These are phyloP conservation scores for Penicillium sp. DNA, from an alignment of 2,329 filamentous ascomycete species.

Conservation along the genomic window DNA sequence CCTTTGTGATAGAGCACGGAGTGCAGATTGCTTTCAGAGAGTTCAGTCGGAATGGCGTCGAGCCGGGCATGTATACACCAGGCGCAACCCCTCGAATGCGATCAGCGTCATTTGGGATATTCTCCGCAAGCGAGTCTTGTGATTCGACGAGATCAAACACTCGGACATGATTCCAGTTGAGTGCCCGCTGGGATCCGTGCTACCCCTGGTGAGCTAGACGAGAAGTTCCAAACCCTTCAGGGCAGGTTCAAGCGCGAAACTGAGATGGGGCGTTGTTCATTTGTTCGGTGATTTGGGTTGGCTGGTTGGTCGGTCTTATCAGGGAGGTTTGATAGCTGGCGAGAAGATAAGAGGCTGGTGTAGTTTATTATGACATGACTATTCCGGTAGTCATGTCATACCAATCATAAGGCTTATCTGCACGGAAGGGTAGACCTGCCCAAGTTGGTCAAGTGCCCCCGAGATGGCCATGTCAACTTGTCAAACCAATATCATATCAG, in stretches of 20 bases:
- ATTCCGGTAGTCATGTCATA: conserved; percentile 9
- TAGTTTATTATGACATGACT: conserved; percentile 8
- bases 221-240: conserved; percentile 27
- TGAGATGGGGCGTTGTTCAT: conserved; percentile 11
- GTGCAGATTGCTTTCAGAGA: not conserved
- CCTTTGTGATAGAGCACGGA: not conserved
- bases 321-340: conserved; percentile 6
- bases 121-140: conserved; percentile 20
- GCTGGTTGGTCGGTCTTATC: conserved; percentile 15
- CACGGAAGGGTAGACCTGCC: conserved; percentile 31
- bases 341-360: conserved; percentile 17
- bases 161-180: conserved; percentile 15
- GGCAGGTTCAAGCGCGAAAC: conserved; percentile 33
- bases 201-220: conserved; percentile 24
- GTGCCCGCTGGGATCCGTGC: conserved; percentile 16
- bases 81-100: not conserved
- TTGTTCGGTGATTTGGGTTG: not conserved
- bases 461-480: not conserved
- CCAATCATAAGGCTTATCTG: conserved; percentile 20
- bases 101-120: conserved; percentile 2
- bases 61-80: not conserved
- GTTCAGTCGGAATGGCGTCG: not conserved
- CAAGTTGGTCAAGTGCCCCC: conserved; percentile 20
- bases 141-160: conserved; percentile 22
- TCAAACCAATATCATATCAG: not conserved